Conservation (phyloP, 2,329 filamentous ascomycete species). For the Claviceps spartinae region DNA sequence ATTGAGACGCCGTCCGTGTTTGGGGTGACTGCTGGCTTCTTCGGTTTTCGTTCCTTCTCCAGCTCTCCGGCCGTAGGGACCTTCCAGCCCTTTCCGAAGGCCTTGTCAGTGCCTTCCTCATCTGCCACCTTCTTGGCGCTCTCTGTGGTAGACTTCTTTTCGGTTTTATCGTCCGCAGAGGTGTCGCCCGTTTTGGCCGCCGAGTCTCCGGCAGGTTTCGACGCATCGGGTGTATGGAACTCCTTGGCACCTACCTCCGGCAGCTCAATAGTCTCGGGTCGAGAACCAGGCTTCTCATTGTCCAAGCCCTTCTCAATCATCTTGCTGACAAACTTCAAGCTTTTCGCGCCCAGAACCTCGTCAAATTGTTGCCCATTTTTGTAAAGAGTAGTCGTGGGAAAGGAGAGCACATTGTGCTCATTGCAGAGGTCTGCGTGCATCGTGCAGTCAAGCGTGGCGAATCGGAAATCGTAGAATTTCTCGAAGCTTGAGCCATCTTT, state of each 20-base stretch:
- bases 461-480: constrained; percentile 78
- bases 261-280: constrained; percentile 53
- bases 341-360: constrained; percentile 50
- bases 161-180: constrained; percentile 7
- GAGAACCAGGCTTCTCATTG: constrained; percentile 63
- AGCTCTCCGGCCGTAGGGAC: constrained; percentile 17
- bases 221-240: constrained; percentile 15
- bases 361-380: constrained; percentile 61
- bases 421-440: constrained; percentile 68
- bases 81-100: constrained; percentile 17
- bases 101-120: constrained; percentile 9
- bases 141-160: constrained; percentile 17
- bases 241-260: constrained; percentile 56
- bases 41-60: constrained; percentile 25
- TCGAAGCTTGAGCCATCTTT: constrained; percentile 51
- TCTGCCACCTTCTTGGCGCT: constrained; percentile 12
- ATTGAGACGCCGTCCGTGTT: constrained; percentile 68
- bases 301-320: constrained; percentile 69
- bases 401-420: constrained; percentile 52
- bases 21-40: constrained; percentile 38
- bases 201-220: constrained; percentile 19
- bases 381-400: constrained; percentile 67
- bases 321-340: constrained; percentile 50
- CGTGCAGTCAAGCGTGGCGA: constrained; percentile 74
- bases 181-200: constrained; percentile 12